phyloP scores from a whole-genome alignment of 768 basidiomycete species.

The Leccinum obscurum region DNA sequence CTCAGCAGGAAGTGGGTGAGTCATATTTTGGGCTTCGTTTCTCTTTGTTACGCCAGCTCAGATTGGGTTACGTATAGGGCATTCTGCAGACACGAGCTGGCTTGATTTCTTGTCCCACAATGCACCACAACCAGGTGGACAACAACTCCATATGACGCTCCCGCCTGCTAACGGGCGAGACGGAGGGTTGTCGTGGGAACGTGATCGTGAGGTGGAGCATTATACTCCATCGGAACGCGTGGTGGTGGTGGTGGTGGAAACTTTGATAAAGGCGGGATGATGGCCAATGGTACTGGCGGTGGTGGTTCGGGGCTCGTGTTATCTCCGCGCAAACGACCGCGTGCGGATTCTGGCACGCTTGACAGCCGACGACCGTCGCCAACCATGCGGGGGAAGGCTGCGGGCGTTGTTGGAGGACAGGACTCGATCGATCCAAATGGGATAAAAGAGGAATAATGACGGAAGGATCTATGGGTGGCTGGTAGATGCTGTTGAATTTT shows the following conservation, averaged over 20 bases:
- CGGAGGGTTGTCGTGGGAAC: constrained; percentile 31
- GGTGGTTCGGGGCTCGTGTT: constrained; percentile 20
- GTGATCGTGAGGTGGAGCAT: constrained; percentile 31
- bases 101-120: constrained; percentile 35
- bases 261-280: constrained; percentile 2
- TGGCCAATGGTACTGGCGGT: neutral
- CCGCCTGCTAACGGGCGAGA: constrained; percentile 27
- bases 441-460: constrained; percentile 30
- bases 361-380: constrained; percentile 27
- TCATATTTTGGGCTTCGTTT: neutral
- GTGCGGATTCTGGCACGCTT: constrained; percentile 19
- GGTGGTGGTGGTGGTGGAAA: constrained; percentile 13
- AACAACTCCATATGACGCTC: constrained; percentile 32
- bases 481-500: neutral
- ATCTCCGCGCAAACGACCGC: constrained; percentile 31
- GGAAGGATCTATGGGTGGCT: neutral
- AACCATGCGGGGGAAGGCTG: constrained; percentile 11
- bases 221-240: constrained; percentile 31
- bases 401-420: constrained; percentile 8
- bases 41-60: constrained; percentile 3
- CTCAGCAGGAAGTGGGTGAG: constrained; percentile 29
- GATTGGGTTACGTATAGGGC: constrained; percentile 13
- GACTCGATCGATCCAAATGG: constrained; percentile 20
- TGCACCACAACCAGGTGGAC: constrained; percentile 25
- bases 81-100: constrained; percentile 34